Conservation (phyloP, 2,329 filamentous ascomycete species). For the Claviceps monticola region DNA sequence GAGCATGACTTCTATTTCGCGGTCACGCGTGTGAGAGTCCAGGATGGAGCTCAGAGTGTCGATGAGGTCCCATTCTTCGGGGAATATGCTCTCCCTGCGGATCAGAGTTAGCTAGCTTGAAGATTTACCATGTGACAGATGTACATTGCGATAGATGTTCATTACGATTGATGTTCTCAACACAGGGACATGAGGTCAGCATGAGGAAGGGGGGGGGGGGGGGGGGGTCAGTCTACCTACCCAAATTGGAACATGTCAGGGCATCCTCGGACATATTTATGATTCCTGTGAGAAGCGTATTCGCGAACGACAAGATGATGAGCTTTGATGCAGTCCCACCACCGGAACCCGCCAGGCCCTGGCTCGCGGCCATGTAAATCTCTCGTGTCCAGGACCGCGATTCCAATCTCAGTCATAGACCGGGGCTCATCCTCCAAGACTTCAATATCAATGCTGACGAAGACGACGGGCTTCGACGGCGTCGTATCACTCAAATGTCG, state of each 20-base stretch:
- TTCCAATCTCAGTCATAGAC: slow-evolving; percentile 71
- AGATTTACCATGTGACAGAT: not conserved
- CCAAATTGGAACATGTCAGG: slow-evolving; percentile 66
- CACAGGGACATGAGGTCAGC: not conserved
- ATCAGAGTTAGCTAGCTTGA: no score
- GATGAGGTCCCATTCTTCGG: slow-evolving; percentile 20
- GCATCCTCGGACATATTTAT: slow-evolving; percentile 54
- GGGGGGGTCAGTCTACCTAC: slow-evolving; percentile 24
- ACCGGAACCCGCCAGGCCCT: slow-evolving; percentile 47
- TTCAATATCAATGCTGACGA: slow-evolving; percentile 74
- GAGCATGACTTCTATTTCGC: slow-evolving; percentile 47
- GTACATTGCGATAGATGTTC: not conserved
- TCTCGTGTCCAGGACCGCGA: slow-evolving; percentile 64
- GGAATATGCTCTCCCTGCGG: slow-evolving; percentile 28
- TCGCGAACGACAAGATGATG: slow-evolving; percentile 70
- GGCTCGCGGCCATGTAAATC: slow-evolving; percentile 40
- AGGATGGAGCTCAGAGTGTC: slow-evolving; percentile 24
- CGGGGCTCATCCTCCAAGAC: slow-evolving; percentile 54
- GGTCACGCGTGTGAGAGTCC: slow-evolving; percentile 12
- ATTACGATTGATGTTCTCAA: not conserved
- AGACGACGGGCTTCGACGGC: slow-evolving; percentile 28
- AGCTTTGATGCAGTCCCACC: slow-evolving; percentile 52
- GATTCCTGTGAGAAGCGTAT: slow-evolving; percentile 51
- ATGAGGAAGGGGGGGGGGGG: no score
- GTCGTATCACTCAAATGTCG: not conserved